These are phyloP conservation scores for Podospora pseudopauciseta DNA, from an alignment of 495 filamentous ascomycete species.

Conservation along the genomic window DNA sequence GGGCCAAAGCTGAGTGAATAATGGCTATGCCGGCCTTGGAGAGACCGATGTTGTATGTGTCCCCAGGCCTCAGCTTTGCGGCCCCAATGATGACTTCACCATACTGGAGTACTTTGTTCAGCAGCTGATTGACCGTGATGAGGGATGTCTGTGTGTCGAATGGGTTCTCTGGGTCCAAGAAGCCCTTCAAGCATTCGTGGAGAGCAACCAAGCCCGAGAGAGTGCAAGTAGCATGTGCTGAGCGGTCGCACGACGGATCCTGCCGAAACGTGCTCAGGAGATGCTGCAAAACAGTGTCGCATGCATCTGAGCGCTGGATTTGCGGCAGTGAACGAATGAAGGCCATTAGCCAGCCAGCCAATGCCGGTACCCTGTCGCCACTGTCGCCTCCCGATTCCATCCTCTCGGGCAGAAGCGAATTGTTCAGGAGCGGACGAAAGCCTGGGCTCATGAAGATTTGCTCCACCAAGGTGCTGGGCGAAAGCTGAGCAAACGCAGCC, in stretches of 20 bases:
- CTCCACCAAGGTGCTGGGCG: constrained; percentile 68
- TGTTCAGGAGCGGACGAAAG: constrained; percentile 57
- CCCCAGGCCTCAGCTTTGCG: constrained; percentile 35
- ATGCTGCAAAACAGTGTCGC: constrained; percentile 64
- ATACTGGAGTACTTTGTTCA: constrained; percentile 48
- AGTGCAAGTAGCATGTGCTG: constrained; percentile 42
- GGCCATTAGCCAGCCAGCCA: constrained; percentile 63
- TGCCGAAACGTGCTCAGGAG: constrained; percentile 64
- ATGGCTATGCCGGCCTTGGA: constrained; percentile 55
- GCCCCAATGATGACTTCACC: constrained; percentile 43
- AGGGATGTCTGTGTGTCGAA: constrained; percentile 46
- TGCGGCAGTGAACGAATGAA: constrained; percentile 73
- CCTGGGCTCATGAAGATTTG: constrained; percentile 69
- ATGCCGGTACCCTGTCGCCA: constrained; percentile 45
- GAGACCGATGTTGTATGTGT: constrained; percentile 39
- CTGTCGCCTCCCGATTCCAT: constrained; percentile 54
- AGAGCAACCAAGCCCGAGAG: constrained; percentile 47
- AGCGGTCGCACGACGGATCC: constrained; percentile 31
- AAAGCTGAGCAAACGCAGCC: constrained; percentile 76
- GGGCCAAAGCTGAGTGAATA: constrained; percentile 62
- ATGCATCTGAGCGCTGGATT: constrained; percentile 66
- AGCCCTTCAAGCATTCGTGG: constrained; percentile 43
- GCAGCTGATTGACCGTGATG: constrained; percentile 50
- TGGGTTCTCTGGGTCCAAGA: constrained; percentile 35
- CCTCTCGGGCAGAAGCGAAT: constrained; percentile 53